Evolutionary conservation across 306 rosid species (phyloP).

Genomic region (Vigna trinervia): DNA sequence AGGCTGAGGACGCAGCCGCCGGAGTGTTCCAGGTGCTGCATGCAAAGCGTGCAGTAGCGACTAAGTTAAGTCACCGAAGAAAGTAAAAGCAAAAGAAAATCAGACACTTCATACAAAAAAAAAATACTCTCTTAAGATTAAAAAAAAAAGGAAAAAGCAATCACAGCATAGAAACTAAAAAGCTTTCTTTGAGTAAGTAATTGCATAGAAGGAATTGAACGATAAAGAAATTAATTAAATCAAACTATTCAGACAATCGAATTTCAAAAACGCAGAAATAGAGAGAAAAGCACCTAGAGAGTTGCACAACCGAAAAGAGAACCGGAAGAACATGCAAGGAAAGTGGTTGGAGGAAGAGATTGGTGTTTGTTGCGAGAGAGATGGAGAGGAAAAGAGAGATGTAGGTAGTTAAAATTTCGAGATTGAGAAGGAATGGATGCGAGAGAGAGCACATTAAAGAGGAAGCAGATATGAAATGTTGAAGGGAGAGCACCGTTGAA

Average conservation of each 20-base stretch:
- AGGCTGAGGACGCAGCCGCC: too few relatives aligned
- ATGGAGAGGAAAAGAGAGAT: slow-evolving; percentile 24
- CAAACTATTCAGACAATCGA: neutral
- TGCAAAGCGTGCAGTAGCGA: too few relatives aligned
- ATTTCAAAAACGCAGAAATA: neutral
- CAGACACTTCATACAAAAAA: too few relatives aligned
- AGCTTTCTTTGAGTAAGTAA: neutral
- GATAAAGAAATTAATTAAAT: neutral
- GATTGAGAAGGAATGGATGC: slow-evolving; percentile 54
- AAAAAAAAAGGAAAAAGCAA: too few relatives aligned
- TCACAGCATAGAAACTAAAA: too few relatives aligned
- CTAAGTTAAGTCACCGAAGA: too few relatives aligned
- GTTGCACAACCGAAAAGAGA: neutral
- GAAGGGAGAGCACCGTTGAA: too few relatives aligned
- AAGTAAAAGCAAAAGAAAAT: too few relatives aligned
- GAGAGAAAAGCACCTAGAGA: slow-evolving; percentile 22
- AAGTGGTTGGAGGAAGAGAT: slow-evolving; percentile 34
- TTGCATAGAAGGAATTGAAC: slow-evolving; percentile 48
- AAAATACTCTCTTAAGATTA: too few relatives aligned
- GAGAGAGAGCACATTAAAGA: slow-evolving; percentile 26
- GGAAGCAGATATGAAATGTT: slow-evolving; percentile 50
- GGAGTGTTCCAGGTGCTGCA: too few relatives aligned
- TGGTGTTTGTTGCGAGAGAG: slow-evolving; percentile 38
- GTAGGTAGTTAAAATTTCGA: slow-evolving; percentile 38
- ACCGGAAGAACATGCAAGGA: neutral